Evolutionary conservation across 139 green algal species (phyloP), one percentile per base, ranked within the genome.

Genomic region (Yamagishiella unicocca): DNA sequence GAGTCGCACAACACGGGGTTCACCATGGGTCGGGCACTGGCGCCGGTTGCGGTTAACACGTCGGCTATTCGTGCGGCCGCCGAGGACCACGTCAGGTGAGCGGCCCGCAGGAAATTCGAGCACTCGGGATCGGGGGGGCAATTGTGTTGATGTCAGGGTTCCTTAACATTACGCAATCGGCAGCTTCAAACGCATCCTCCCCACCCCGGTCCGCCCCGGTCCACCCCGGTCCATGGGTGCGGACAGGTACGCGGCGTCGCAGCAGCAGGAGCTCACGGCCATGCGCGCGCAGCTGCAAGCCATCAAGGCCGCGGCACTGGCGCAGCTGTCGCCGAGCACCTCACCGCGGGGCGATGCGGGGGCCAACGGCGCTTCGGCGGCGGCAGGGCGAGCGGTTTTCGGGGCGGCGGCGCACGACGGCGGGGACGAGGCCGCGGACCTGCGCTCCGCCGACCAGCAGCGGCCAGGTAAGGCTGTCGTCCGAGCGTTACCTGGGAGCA

Each of bases 261-360:
- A 92, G 73, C 73, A 84, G 64, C 43, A 45, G 40, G 87, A 92
- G 88, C 85, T 91, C 17, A 62, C 62, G 7, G 46, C 53, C 45
- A 79, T 91, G 67, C 71, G 80, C n/a, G 62, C 76, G 25, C 72
- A 90, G 83, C 84, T 90, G 75, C 64, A 75, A 10, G 74, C 75
- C 40, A 84, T 91, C 27, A 90, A 89, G 78, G 84, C 83, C 29
- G 79, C 68, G 12, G 87, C 83, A 4, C 67, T 90, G 12, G 85
- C 89, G 4, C 62, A 85, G 61, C 66, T 90, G 25, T 92, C 89
- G 4, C 89, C 89, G 21, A 6, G 53, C 40, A 29, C 27, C 22
- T 82, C 66, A 33, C 82, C 88, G 22, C 7, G 29, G 19, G 37
- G 24, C 27, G 17, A 25, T 4, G 54, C 40, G 22, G 54, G 1